These are phyloP conservation scores for Lentinula sp. DNA, from an alignment of 768 basidiomycete species.

Conservation along the genomic window DNA sequence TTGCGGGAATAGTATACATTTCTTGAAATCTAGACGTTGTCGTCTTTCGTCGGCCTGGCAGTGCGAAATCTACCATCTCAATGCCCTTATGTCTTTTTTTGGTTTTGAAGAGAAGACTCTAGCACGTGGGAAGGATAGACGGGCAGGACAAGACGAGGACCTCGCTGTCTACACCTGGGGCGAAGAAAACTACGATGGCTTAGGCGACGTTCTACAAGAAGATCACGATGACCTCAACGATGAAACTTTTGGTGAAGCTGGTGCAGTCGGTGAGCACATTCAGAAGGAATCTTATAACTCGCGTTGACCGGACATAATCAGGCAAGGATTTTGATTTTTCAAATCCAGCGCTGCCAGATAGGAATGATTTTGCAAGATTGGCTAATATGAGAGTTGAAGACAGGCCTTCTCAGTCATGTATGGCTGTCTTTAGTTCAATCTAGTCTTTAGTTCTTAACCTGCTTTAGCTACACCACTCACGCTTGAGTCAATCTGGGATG, in stretches of 20 bases:
- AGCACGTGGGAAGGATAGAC: constrained; percentile 58
- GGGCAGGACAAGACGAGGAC: constrained; percentile 59
- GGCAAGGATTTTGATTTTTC: constrained; percentile 93
- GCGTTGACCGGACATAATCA: constrained; percentile 20
- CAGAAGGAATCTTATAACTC: constrained; percentile 1
- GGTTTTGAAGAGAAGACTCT: constrained; percentile 55
- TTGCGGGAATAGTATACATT: too few relatives aligned
- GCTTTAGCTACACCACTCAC: constrained; percentile 38
- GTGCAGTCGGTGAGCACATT: constrained; percentile 52
- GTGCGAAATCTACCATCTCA: constrained; percentile 14
- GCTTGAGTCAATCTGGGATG: constrained; percentile 76
- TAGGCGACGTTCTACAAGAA: constrained; percentile 84
- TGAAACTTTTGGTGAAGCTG: constrained; percentile 85
- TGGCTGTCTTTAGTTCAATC: not conserved
- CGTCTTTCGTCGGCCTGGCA: not conserved
- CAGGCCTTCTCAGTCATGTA: not conserved
- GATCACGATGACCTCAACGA: constrained; percentile 92
- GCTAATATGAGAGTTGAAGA: not conserved
- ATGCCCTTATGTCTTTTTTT: constrained; percentile 75
- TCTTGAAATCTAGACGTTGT: not conserved
- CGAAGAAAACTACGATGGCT: constrained; percentile 83
- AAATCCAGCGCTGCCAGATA: constrained; percentile 29
- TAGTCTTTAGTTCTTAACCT: constrained; percentile 12
- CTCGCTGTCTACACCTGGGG: constrained; percentile 92
- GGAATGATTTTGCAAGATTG: constrained; percentile 17